Conservation (phyloP, 2,329 filamentous ascomycete genomes). For the Pseudogymnoascus sp. region DNA sequence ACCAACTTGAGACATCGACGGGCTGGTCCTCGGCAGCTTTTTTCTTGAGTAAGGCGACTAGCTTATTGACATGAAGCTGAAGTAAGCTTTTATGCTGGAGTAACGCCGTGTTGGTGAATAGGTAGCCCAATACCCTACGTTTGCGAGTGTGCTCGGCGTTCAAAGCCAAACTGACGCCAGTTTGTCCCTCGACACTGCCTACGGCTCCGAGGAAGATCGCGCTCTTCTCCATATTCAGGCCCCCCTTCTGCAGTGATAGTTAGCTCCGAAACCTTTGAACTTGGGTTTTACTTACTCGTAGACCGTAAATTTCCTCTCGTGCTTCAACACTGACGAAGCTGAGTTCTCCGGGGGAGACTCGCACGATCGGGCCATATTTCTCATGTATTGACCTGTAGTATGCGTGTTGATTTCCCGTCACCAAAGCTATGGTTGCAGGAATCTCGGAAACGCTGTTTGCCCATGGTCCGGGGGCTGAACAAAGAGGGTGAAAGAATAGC, state of each 20-base stretch:
- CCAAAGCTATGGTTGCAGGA: not conserved
- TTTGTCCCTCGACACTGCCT: not conserved
- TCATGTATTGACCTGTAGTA: slow-evolving; percentile 18
- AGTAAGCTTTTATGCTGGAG: not conserved
- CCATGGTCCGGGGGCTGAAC: not conserved
- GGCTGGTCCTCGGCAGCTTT: not conserved
- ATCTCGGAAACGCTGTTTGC: not conserved
- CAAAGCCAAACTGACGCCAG: not conserved
- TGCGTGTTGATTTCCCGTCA: not conserved
- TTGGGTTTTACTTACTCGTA: not conserved
- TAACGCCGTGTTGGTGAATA: not conserved
- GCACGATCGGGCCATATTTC: slow-evolving; percentile 27
- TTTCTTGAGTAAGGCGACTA: not conserved
- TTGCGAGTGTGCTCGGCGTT: not conserved
- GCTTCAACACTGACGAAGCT: slow-evolving; percentile 28
- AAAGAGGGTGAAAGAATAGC: not conserved
- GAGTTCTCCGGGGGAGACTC: slow-evolving; percentile 29
- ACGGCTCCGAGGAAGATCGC: not conserved
- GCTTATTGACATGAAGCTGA: not conserved
- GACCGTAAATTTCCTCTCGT: slow-evolving; percentile 24
- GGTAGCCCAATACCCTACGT: not conserved
- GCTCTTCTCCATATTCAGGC: not conserved
- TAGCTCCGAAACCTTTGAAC: not conserved
- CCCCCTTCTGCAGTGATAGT: not conserved
- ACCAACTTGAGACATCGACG: not conserved